Conservation (phyloP, 2,329 filamentous ascomycete genomes). For the Ascochyta rabiei region DNA sequence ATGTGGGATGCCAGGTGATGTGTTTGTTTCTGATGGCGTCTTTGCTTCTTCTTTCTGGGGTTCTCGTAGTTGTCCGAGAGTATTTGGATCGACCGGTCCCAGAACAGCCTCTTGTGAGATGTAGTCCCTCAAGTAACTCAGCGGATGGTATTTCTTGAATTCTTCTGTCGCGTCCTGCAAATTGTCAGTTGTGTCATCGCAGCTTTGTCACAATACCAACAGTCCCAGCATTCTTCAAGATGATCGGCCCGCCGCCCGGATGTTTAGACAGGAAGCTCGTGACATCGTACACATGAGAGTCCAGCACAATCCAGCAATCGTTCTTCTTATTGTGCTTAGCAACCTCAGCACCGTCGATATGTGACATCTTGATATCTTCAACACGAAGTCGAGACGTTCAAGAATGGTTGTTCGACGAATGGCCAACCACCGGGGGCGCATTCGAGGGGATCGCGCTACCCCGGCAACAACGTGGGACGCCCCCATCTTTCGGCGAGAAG, state of each 20-base stretch:
- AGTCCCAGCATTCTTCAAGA: constrained; percentile 52
- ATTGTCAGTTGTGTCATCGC: constrained; percentile 8
- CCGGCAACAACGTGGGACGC: constrained; percentile 20
- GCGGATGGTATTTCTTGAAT: constrained; percentile 44
- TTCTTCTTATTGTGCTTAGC: constrained; percentile 42
- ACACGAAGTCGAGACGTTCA: background rate
- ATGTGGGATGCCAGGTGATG: constrained; percentile 36
- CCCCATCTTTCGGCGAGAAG: constrained; percentile 27
- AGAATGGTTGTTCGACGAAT: background rate
- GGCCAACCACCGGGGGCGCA: constrained; percentile 27
- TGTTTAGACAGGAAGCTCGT: constrained; percentile 67
- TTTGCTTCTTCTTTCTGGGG: constrained; percentile 29
- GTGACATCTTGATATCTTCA: constrained; percentile 22
- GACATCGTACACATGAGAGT: constrained; percentile 71
- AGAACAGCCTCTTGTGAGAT: constrained; percentile 35
- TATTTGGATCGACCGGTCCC: constrained; percentile 42
- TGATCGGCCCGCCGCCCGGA: constrained; percentile 61
- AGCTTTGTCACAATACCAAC: constrained; percentile 28
- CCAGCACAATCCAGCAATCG: constrained; percentile 69
- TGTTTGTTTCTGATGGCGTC: constrained; percentile 24
- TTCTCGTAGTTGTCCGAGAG: constrained; percentile 33
- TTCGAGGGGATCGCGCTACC: constrained; percentile 30
- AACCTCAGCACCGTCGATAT: constrained; percentile 42
- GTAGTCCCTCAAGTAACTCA: constrained; percentile 39
- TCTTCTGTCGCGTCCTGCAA: constrained; percentile 43